Evolutionary conservation across 1,284 basidiomycete species (phyloP).

Genomic region (Heterobasidion parviporum): DNA sequence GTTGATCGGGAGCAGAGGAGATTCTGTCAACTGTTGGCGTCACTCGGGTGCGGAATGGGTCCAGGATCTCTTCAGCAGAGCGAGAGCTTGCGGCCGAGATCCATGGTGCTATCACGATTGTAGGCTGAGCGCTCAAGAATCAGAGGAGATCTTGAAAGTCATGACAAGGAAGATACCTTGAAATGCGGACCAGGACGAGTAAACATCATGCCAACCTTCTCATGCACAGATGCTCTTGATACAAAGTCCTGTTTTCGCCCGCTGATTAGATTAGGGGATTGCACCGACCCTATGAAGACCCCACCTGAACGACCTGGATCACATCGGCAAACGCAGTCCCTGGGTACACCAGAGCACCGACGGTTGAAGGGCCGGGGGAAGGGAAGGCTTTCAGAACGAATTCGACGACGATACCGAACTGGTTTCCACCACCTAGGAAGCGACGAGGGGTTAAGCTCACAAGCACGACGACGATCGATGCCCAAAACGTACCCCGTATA

Average conservation of each 20-base stretch:
- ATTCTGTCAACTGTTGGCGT: slow-evolving; percentile 13
- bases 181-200: slow-evolving; percentile 15
- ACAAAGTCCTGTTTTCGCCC: background rate
- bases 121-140: slow-evolving; percentile 12
- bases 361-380: slow-evolving; percentile 13
- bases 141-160: background rate
- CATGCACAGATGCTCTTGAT: background rate
- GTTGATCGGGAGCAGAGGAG: slow-evolving; percentile 9
- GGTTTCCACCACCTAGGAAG: slow-evolving; percentile 30
- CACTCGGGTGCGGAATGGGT: slow-evolving; percentile 13
- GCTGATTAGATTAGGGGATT: background rate
- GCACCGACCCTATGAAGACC: background rate
- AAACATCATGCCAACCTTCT: slow-evolving; percentile 15
- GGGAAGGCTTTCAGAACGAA: slow-evolving; percentile 28
- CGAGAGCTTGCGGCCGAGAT: slow-evolving; percentile 16
- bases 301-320: slow-evolving; percentile 9
- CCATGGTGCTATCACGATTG: slow-evolving; percentile 15
- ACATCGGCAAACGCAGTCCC: slow-evolving; percentile 10
- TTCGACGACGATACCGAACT: slow-evolving; percentile 39
- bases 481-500: slow-evolving; percentile 16
- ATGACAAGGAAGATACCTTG: slow-evolving; percentile 8
- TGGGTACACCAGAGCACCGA: slow-evolving; percentile 14
- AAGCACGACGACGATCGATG: background rate
- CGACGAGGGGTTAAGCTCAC: background rate
- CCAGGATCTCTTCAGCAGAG: slow-evolving; percentile 17